Base-by-base conservation (phyloP, 768 basidiomycete genomes). In the Trametes maxima region DNA sequence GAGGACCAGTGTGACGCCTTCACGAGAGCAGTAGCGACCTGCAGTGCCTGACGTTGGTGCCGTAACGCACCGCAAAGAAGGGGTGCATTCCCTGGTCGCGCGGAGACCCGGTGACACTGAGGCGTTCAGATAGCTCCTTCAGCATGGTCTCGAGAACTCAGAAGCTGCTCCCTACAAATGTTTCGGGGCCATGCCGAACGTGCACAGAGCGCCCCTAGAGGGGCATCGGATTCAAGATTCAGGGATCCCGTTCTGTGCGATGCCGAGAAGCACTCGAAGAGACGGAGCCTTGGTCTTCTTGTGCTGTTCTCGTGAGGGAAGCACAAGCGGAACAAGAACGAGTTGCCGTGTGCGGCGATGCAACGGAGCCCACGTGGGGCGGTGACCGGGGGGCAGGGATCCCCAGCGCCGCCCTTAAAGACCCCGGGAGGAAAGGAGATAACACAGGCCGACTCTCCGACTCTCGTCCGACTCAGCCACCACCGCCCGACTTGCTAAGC, bases 331-430 rank as follows among this genome's bases (percentile, higher is more conserved):
- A 33, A 25, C 57, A 58, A 58, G 57, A 51, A 58, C 48, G 57
- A 39, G 16, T 50, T 58, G 36, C 57, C 57, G 51, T 6, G 43
- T n/a, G 48, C 19, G 42, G 57, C 48, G 57, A 13, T 35, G 57
- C 57, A 58, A 25, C 12, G 48, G 57, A 13, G 42, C 40, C 39
- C 62, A 63, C 62, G 62, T 63, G 62, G 46, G 10, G 33, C 25
- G 42, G 62, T 63, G 37, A 19, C 47, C 14, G 55, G 55, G 61
- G 62, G 5, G 40, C 12, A 22, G 36, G 17, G 53, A 17, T 28
- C 35, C 51, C 35, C 22, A 0, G 50, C 25, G 24, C 25, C 35
- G 52, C 42, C 44, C 24, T 25, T 39, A 17, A 33, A 39, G 48
- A 58, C 57, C 57, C 48, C 57, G 48, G 57, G n/a, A 33, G 22